A percentile compares a stretch with the other conserved stretches of the same genome.
Evolutionary conservation across 75 land plant genomes (phyloP).

Genomic region (Sequoiadendron giganteum): DNA sequence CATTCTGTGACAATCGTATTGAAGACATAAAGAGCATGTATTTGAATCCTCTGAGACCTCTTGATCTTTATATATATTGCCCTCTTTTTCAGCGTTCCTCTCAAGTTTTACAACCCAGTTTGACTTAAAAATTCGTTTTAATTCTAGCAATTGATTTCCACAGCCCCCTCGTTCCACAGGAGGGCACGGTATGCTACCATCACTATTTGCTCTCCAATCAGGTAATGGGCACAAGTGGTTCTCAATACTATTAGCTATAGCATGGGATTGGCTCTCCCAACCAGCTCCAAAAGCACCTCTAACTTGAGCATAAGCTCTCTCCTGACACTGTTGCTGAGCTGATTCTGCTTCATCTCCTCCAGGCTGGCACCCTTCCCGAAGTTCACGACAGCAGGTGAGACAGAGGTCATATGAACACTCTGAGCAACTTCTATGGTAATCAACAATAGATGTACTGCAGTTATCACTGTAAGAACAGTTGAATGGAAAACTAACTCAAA

Average conservation of each 20-base stretch:
- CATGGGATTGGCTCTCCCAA: neutral
- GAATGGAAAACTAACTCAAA: neutral
- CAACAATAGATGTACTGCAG: conserved; percentile 31
- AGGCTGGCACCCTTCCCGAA: conserved; percentile 25
- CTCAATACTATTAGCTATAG: neutral
- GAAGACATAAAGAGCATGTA: conserved; percentile 26
- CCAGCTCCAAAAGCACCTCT: neutral
- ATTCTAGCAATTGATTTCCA: conserved; percentile 12
- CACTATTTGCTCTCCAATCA: conserved; percentile 21
- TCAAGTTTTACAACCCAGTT: conserved; percentile 18
- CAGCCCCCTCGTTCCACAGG: conserved; percentile 25
- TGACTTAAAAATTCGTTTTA: conserved; percentile 23
- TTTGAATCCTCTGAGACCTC: conserved; percentile 11
- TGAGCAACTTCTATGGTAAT: conserved; percentile 29
- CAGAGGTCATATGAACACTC: conserved; percentile 25
- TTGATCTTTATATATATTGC: neutral
- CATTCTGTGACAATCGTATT: neutral
- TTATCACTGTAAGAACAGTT: conserved; percentile 24
- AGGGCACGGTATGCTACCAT: conserved; percentile 32
- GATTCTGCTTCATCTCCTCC: conserved; percentile 18
- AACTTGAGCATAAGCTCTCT: conserved; percentile 18
- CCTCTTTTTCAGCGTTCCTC: neutral
- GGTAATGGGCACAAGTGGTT: neutral
- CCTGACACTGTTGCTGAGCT: conserved; percentile 14
- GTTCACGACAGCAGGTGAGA: conserved; percentile 27